These are phyloP conservation scores for Kodamaea hsintzibuensis DNA, from an alignment of 805 yeast species.

Conservation along the genomic window DNA sequence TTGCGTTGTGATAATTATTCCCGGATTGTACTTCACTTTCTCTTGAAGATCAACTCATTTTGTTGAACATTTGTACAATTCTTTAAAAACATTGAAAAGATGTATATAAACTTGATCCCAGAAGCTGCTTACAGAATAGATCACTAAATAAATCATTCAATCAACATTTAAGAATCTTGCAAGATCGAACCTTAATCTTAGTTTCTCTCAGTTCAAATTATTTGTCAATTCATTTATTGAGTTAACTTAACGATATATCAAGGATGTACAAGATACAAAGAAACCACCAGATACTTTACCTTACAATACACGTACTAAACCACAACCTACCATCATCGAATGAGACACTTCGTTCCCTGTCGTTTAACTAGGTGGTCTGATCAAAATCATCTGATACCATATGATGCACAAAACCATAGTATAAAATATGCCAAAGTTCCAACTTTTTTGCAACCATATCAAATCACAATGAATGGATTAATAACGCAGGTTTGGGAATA, in stretches of 20 bases:
- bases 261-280: background rate
- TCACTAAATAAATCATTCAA: too few relatives aligned
- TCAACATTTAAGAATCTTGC: too few relatives aligned
- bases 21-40: too few relatives aligned
- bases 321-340: background rate
- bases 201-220: too few relatives aligned
- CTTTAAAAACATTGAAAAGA: too few relatives aligned
- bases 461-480: background rate
- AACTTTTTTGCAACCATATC: background rate
- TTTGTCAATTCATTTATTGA: too few relatives aligned
- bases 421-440: constrained; percentile 1
- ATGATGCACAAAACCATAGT: background rate
- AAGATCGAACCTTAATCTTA: too few relatives aligned
- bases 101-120: too few relatives aligned
- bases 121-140: too few relatives aligned
- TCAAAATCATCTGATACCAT: constrained; percentile 1
- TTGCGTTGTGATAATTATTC: too few relatives aligned
- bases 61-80: too few relatives aligned
- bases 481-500: background rate
- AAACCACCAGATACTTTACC: background rate
- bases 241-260: background rate
- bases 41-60: too few relatives aligned
- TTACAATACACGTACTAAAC: background rate
- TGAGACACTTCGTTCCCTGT: background rate
- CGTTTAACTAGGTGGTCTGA: background rate